phyloP scores from a whole-genome alignment of 2,329 filamentous ascomycete species.

The Dendryphion nanum region DNA sequence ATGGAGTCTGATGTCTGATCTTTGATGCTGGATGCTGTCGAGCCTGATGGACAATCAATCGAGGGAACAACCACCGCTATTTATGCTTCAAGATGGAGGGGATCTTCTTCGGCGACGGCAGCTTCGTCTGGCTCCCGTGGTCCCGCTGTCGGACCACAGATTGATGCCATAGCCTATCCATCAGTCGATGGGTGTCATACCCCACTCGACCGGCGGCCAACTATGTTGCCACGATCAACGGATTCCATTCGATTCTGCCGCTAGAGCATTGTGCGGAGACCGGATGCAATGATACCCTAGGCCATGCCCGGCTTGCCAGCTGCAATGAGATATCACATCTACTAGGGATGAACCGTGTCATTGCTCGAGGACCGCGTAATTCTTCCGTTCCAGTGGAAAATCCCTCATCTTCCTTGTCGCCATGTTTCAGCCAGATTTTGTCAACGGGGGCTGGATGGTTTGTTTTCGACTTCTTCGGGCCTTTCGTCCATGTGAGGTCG shows the following conservation, averaged over 20 bases:
- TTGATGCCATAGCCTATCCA: slow-evolving; percentile 38
- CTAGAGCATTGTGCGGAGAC: slow-evolving; percentile 43
- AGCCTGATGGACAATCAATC: slow-evolving; percentile 27
- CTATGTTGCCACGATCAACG: slow-evolving; percentile 45
- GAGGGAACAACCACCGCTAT: slow-evolving; percentile 34
- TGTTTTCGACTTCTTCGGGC: slow-evolving; percentile 30
- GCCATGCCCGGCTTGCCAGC: slow-evolving; percentile 41
- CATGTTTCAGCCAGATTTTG: slow-evolving; percentile 31
- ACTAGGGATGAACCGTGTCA: slow-evolving; percentile 38
- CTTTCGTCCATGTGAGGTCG: slow-evolving; percentile 33
- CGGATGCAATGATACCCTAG: slow-evolving; percentile 47
- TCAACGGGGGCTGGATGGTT: slow-evolving; percentile 19
- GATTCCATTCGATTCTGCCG: slow-evolving; percentile 43
- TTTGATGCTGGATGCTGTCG: slow-evolving; percentile 18
- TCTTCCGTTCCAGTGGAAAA: slow-evolving; percentile 37
- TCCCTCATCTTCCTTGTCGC: slow-evolving; percentile 40
- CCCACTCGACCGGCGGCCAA: slow-evolving; percentile 43
- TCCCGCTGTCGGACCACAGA: slow-evolving; percentile 34
- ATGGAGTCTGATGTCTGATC: not conserved
- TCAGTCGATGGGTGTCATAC: slow-evolving; percentile 41
- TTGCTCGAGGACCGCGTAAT: slow-evolving; percentile 48
- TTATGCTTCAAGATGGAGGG: slow-evolving; percentile 37
- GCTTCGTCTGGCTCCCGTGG: slow-evolving; percentile 24
- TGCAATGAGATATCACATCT: slow-evolving; percentile 45
- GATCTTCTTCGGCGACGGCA: slow-evolving; percentile 22